A percentile compares a stretch with the other conserved stretches of the same genome.
phyloP scores from a whole-genome alignment of 2,329 filamentous ascomycete species.

The Lojkania enalia region DNA sequence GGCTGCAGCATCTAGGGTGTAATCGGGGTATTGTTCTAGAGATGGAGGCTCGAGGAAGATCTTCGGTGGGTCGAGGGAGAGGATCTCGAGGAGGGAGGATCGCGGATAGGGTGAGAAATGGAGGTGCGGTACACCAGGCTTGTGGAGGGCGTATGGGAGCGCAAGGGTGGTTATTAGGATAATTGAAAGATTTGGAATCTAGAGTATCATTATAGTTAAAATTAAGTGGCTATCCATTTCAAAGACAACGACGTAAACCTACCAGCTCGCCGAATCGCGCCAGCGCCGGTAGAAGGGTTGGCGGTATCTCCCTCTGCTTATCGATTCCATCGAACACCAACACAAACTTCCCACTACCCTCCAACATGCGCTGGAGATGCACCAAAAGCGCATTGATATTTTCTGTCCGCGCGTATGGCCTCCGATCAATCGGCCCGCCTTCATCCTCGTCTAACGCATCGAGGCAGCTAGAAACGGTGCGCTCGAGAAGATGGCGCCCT shows the following conservation, averaged over 20 bases:
- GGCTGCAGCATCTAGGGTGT: slow-evolving; percentile 51
- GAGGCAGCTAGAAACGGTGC: slow-evolving; percentile 60
- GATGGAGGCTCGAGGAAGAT: slow-evolving; percentile 48
- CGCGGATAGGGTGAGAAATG: slow-evolving; percentile 86
- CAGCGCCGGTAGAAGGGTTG: slow-evolving; percentile 78
- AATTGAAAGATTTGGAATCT: slow-evolving; percentile 79
- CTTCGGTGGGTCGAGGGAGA: slow-evolving; percentile 57
- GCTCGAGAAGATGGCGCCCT: slow-evolving; percentile 74
- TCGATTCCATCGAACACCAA: slow-evolving; percentile 89
- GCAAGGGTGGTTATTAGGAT: slow-evolving; percentile 77
- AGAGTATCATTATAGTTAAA: too few relatives aligned
- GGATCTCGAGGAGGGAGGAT: slow-evolving; percentile 74
- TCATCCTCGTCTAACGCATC: slow-evolving; percentile 49
- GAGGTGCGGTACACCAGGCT: slow-evolving; percentile 72
- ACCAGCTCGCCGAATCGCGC: slow-evolving; percentile 81
- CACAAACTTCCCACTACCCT: slow-evolving; percentile 65
- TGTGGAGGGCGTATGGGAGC: slow-evolving; percentile 69
- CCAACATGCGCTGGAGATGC: slow-evolving; percentile 68
- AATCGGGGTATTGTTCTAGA: slow-evolving; percentile 49
- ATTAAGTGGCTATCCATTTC: slow-evolving; percentile 11
- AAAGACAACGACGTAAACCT: slow-evolving; percentile 38
- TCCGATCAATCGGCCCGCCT: slow-evolving; percentile 39
- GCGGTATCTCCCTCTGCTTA: slow-evolving; percentile 75
- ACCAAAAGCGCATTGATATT: slow-evolving; percentile 76
- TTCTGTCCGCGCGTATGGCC: slow-evolving; percentile 69